Base-by-base conservation (phyloP, 179 eudicot genomes). In the Beta corolliflora region DNA sequence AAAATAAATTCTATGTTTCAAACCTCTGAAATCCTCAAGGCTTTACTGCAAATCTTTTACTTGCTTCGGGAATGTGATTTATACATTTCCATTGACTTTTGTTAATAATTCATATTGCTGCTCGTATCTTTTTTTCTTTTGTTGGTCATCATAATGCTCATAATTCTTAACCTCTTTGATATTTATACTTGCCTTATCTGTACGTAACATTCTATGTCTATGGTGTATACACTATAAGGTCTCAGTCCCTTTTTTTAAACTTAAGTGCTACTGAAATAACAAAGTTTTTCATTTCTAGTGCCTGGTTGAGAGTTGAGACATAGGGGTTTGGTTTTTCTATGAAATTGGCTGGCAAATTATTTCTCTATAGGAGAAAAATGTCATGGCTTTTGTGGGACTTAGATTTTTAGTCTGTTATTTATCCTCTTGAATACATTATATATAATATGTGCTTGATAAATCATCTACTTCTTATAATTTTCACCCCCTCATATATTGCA, bases 401-500 rank as follows among this genome's bases (percentile, higher is more conserved):
- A 69, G 21, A 19, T 45, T 44, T 19, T 9, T 41, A 19, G 19
- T 69, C 16, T 44, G 73, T 69, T 69, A 6, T 64, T 12, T 11
- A 64, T 64, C 41, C 68, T 64, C 63, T 78, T 54, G 15, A 50
- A 36, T 19, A 0, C 44, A 9, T 53, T n/a, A n/a, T n/a, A n/a
- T 31, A 7, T 10, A 63, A 53, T 52, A 78, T 71, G 69, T 66
- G 72, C 79, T 65, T 73, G 8, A 52, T 72, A 44, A 29, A 8
- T 63, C 41, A 55, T 14, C 56, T 59, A 5, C n/a, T 56, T 73
- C 15, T 54, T 5, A 8, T 64, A 46, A 48, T 12, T 23, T 54
- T 56, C 18, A 25, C 29, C 63, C 66, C 13, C 3, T 66, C 65
- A 36, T 75, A 50, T 65, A 54, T 75, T 87, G 78, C 92, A 94